These are phyloP conservation scores for Lophium mytilinum DNA, from an alignment of 495 filamentous ascomycete genomes.

Conservation along the genomic window DNA sequence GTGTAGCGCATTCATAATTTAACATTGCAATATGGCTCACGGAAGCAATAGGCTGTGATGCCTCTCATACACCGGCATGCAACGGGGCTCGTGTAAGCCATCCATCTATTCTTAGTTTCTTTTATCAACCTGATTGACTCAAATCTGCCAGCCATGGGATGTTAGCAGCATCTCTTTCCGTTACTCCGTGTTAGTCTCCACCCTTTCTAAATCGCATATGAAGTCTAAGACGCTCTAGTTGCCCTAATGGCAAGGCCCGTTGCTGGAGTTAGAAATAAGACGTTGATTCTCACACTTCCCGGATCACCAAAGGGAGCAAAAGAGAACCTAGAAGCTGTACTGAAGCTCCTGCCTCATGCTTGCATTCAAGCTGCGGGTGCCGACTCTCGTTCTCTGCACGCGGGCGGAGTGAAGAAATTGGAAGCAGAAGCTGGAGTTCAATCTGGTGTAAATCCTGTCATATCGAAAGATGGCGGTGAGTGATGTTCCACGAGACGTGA, in stretches of 20 bases:
- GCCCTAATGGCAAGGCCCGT: constrained; percentile 97
- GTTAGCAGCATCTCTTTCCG: constrained; percentile 71
- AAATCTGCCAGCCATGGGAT: constrained; percentile 67
- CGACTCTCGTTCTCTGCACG: constrained; percentile 72
- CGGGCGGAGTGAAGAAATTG: constrained; percentile 71
- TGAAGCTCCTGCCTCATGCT: constrained; percentile 87
- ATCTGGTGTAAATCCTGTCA: neutral
- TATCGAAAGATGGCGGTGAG: neutral
- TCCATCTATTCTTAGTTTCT: neutral
- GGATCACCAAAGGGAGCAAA: constrained; percentile 95
- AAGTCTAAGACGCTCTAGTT: constrained; percentile 45
- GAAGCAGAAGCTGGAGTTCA: constrained; percentile 71
- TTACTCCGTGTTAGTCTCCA: constrained; percentile 73
- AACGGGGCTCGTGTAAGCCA: constrained; percentile 70
- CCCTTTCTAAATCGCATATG: neutral
- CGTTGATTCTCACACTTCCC: constrained; percentile 83
- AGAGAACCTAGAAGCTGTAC: constrained; percentile 87
- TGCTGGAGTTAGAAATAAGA: constrained; percentile 76
- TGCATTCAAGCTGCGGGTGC: constrained; percentile 80
- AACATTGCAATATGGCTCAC: neutral
- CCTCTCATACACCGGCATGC: constrained; percentile 80
- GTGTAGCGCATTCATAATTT: constrained; percentile 15
- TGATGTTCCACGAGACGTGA: too few relatives aligned
- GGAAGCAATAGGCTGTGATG: constrained; percentile 55
- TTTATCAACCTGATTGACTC: constrained; percentile 10